Evolutionary conservation across 2,329 filamentous ascomycete genomes (phyloP), one percentile per base, ranked within the genome.

Genomic region (Dactylonectria macrodidyma): DNA sequence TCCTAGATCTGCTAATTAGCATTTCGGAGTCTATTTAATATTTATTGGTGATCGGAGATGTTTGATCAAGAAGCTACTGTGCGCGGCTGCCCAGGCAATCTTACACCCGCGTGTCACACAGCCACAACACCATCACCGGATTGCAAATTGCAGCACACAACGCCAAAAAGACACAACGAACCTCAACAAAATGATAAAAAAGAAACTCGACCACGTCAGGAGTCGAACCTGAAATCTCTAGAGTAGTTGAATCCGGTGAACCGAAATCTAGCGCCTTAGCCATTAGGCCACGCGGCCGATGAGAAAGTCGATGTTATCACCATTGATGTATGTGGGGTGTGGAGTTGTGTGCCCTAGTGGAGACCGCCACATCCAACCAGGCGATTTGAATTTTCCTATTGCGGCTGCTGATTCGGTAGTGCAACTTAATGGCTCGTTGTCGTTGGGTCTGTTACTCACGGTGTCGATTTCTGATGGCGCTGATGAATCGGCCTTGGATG

Each of bases 281-380:
- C 62, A 61, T 65, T 65, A 65, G 62, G 62, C 62, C 57, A 65
- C 62, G 62, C 62, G 62, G 62, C 62, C 62, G 63, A 60, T 66
- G 63, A 46, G 14, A 61, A 34, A 12, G n/a, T 9, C 7, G 33
- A 57, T 2, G 12, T 24, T 56, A 52, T 61, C 44, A 26, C 19
- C 0, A 5, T 24, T 24, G 1, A 66, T 61, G 19, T 16, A 9
- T 5, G 19, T 19, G 30, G 30, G 36, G 14, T 59, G 26, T 48
- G 38, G 62, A 59, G 56, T 54, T 30, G 46, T 12, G 19, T 19
- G 33, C 41, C 26, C 9, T 56, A 34, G 30, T 46, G 52, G 60
- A n/a, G 34, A 22, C 14, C 22, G 22, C 5, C 22, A 26, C 12
- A 33, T 14, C 59, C 59, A 62, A 62, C 46, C 50, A 26, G 19